A percentile compares a stretch with the other conserved stretches of the same genome.
phyloP scores from a whole-genome alignment of 257 asterid species.

The Solanum sitiens region DNA sequence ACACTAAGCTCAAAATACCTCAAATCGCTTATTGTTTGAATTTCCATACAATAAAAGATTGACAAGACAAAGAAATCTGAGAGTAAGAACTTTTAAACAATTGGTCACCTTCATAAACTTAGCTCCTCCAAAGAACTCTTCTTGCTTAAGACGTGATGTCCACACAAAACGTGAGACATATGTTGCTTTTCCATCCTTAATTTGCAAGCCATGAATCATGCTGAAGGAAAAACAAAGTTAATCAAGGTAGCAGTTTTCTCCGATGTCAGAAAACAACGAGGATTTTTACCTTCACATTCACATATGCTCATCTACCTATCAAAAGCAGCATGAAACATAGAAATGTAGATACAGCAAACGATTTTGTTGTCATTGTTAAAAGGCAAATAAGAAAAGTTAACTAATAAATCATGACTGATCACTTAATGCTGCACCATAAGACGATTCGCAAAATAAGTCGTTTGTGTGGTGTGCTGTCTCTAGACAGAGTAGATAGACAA shows the following conservation, averaged over 20 bases:
- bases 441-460: not conserved
- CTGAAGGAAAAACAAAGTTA: conserved; percentile 23
- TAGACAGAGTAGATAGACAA: not conserved
- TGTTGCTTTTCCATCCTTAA: conserved; percentile 90
- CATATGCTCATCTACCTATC: not conserved
- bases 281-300: not conserved
- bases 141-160: conserved; percentile 90
- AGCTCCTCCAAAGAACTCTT: conserved; percentile 67
- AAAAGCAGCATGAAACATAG: not conserved
- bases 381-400: not conserved
- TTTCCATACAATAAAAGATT: not conserved
- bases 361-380: not conserved
- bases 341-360: not conserved
- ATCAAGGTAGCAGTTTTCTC: not conserved
- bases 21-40: not conserved
- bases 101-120: conserved; percentile 74
- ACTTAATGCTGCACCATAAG: not conserved
- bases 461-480: not conserved
- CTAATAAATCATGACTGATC: not conserved
- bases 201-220: conserved; percentile 94
- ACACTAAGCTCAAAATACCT: not conserved
- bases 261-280: not conserved
- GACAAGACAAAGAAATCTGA: not conserved
- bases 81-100: not conserved
- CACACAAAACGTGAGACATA: conserved; percentile 87